These are phyloP conservation scores for Melocanna baccifera DNA, from an alignment of 176 grass and related monocot genomes.

Conservation along the genomic window DNA sequence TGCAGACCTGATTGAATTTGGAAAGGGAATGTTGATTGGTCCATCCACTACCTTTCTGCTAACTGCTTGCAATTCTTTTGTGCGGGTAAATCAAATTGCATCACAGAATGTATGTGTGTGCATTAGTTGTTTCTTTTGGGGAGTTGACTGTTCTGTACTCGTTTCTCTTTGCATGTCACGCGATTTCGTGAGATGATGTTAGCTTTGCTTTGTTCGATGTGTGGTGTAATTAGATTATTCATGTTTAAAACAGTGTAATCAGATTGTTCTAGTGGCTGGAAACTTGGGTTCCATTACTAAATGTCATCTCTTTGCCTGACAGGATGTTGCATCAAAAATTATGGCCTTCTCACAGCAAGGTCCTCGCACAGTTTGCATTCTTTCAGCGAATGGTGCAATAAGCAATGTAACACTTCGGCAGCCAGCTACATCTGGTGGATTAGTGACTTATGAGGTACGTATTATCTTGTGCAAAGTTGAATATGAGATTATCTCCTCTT, in stretches of 20 bases:
- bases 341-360: conserved; percentile 99
- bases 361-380: conserved; percentile 90
- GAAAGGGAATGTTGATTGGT: neutral
- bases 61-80: neutral
- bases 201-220: neutral
- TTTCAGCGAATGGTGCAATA: conserved; percentile 95
- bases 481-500: neutral
- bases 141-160: neutral
- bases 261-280: neutral
- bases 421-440: conserved; percentile 92
- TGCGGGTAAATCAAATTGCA: neutral
- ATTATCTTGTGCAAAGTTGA: neutral
- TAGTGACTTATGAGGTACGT: conserved; percentile 90
- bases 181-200: neutral
- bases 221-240: neutral
- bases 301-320: conserved; percentile 23
- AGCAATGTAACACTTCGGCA: conserved; percentile 96
- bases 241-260: neutral
- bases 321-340: conserved; percentile 99
- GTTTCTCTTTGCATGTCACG: neutral
- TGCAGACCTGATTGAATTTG: neutral
- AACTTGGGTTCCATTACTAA: conserved; percentile 23
- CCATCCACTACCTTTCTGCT: neutral
- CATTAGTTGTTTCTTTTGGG: neutral
- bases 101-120: neutral